Base-by-base conservation (phyloP, 345 rosid species). In the Cardamine resedifolia region DNA sequence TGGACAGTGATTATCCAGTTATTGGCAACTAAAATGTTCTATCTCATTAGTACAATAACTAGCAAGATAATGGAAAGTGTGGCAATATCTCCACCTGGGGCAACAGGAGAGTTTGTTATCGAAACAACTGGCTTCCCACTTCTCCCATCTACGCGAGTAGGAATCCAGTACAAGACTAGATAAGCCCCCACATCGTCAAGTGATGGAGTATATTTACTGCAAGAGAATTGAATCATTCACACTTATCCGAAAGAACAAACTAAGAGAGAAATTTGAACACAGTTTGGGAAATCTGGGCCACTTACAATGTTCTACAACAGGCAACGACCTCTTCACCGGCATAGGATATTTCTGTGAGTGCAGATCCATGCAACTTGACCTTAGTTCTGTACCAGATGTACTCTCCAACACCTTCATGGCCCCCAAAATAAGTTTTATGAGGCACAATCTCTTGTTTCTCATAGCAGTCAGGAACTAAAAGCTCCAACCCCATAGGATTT, bases 401-500 rank as follows among this genome's bases (percentile, higher is more conserved):
- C 78, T 88, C 93, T 75, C 95, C 97, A 70, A 38, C 77, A 79
- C 93, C 98, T 88, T 93, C 94, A 68, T 73, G 81, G 26, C 98
- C 98, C 19, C 98, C 98, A 74, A 88, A 94, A 79, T 94, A 94
- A 49, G 66, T 85, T 78, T 88, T 91, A 62, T 69, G 88, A 11
- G 98, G 98, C 65, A 86, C 78, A 71, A 83, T 80, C 74, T 89
- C 95, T 74, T 78, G 77, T 26, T 74, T 85, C 86, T 94, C 96
- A 67, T 70, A 76, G 81, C 97, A 91, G 76, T 79, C 85, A 60
- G 90, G 86, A 77, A 94, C 73, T 27, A 75, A 66, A 75, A 94
- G 98, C 72, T 84, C 89, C 83, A 94, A 58, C 44, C 95, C 98
- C 71, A 94, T 83, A 27, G 98, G 98, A 76, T 94, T 89, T 48